phyloP scores from a whole-genome alignment of 1,284 basidiomycete genomes.

The Papiliotrema flavescens region DNA sequence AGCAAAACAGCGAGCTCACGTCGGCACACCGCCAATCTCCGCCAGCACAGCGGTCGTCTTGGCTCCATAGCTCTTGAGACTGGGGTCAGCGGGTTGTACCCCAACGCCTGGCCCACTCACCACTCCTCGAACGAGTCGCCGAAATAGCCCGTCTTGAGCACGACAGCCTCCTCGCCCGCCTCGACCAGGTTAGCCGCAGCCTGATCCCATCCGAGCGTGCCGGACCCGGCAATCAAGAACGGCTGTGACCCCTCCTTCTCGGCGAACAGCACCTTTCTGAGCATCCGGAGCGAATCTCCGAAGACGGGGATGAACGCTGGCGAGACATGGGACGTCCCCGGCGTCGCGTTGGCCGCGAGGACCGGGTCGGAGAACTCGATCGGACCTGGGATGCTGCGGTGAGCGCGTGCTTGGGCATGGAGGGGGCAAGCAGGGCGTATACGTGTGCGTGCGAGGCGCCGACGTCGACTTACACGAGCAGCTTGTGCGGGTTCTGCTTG shows the following conservation, averaged over 20 bases:
- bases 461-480: constrained; percentile 43
- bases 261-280: constrained; percentile 73
- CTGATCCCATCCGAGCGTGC: constrained; percentile 84
- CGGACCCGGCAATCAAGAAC: constrained; percentile 86
- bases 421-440: not conserved
- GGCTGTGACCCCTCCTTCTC: constrained; percentile 62
- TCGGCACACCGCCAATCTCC: constrained; percentile 72
- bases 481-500: constrained; percentile 46
- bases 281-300: constrained; percentile 85
- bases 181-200: constrained; percentile 77
- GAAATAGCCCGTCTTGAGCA: constrained; percentile 75
- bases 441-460: too few relatives aligned
- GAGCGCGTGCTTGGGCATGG: not conserved
- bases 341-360: constrained; percentile 51
- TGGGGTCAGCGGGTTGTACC: constrained; percentile 35
- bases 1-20: constrained; percentile 28
- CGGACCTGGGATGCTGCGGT: constrained; percentile 46
- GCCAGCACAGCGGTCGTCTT: constrained; percentile 83
- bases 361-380: constrained; percentile 50
- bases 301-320: constrained; percentile 86
- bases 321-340: constrained; percentile 85
- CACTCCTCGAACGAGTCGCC: constrained; percentile 80
- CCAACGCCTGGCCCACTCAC: constrained; percentile 48
- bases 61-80: constrained; percentile 83
- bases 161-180: constrained; percentile 69